phyloP scores from a whole-genome alignment of 2,329 filamentous ascomycete genomes.

The Calycina herbarum region DNA sequence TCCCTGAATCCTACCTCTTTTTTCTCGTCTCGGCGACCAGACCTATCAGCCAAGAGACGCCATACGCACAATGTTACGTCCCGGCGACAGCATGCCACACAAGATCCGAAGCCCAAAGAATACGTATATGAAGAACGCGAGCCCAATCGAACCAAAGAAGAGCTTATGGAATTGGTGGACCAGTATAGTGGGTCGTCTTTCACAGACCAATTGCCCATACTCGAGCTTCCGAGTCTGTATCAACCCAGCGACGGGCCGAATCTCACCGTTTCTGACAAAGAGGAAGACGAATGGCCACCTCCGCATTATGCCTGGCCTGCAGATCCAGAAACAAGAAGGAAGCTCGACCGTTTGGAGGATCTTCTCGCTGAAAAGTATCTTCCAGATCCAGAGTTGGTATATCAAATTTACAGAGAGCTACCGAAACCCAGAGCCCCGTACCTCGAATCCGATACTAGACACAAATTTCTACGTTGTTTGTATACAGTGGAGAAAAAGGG shows the following conservation, averaged over 20 bases:
- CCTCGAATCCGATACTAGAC: conserved; percentile 31
- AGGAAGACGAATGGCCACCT: conserved; percentile 45
- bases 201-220: conserved; percentile 53
- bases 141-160: conserved; percentile 39
- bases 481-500: conserved; percentile 36
- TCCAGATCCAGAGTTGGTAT: conserved; percentile 34
- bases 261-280: conserved; percentile 51
- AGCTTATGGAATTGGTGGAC: conserved; percentile 55
- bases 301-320: conserved; percentile 34
- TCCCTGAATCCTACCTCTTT: conserved; percentile 18
- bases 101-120: conserved; percentile 8
- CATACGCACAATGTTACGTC: conserved; percentile 13
- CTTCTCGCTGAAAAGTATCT: conserved; percentile 22
- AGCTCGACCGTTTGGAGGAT: conserved; percentile 27
- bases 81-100: conserved; percentile 24
- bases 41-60: conserved; percentile 13
- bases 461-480: conserved; percentile 36
- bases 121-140: conserved; percentile 8
- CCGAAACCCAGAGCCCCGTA: conserved; percentile 38
- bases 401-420: conserved; percentile 38
- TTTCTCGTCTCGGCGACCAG: conserved; percentile 27
- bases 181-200: conserved; percentile 49
- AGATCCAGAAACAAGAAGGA: conserved; percentile 30
- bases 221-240: conserved; percentile 54
- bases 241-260: conserved; percentile 51